A percentile compares a stretch with the other conserved stretches of the same genome.
Conservation (phyloP, 805 yeast genomes). For the Myxozyma monticola region DNA sequence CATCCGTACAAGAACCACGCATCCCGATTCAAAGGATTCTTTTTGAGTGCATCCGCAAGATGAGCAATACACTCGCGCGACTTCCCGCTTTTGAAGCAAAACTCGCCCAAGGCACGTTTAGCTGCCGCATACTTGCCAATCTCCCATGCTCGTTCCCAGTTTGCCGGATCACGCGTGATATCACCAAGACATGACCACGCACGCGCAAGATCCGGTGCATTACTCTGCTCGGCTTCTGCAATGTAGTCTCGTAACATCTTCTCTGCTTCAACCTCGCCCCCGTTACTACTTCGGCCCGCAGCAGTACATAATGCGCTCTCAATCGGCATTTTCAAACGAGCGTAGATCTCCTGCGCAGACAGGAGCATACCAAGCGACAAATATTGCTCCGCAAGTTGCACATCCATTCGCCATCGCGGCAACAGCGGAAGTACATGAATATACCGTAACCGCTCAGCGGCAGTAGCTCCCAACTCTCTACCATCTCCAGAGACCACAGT, state of each 20-base stretch:
- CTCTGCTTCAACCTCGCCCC: conserved; percentile 65
- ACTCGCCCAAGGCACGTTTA: conserved; percentile 76
- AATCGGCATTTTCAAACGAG: conserved; percentile 68
- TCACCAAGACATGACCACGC: conserved; percentile 86
- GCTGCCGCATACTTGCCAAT: conserved; percentile 81
- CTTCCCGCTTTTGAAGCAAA: conserved; percentile 53
- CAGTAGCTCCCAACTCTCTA: conserved; percentile 33
- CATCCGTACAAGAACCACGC: conserved; percentile 95
- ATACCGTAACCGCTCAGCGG: conserved; percentile 58
- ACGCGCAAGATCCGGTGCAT: conserved; percentile 61
- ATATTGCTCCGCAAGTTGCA: conserved; percentile 77
- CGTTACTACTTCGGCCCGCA: no score
- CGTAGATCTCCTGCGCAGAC: conserved; percentile 87
- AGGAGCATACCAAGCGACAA: conserved; percentile 80
- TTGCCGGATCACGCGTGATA: conserved; percentile 66
- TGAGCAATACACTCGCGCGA: conserved; percentile 62
- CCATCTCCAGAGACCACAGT: conserved; percentile 24
- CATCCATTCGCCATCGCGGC: conserved; percentile 85
- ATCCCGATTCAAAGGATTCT: conserved; percentile 71
- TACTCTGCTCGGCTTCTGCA: conserved; percentile 3
- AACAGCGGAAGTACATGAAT: conserved; percentile 72
- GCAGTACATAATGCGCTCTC: conserved; percentile 92
- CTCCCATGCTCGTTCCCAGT: conserved; percentile 88
- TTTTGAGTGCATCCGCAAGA: conserved; percentile 69
- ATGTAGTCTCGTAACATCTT: conserved; percentile 57